Percentiles rank a stretch among this genome's conserved stretches.
phyloP scores from a whole-genome alignment of 306 rosid genomes.

The Phaseolus lunatus region DNA sequence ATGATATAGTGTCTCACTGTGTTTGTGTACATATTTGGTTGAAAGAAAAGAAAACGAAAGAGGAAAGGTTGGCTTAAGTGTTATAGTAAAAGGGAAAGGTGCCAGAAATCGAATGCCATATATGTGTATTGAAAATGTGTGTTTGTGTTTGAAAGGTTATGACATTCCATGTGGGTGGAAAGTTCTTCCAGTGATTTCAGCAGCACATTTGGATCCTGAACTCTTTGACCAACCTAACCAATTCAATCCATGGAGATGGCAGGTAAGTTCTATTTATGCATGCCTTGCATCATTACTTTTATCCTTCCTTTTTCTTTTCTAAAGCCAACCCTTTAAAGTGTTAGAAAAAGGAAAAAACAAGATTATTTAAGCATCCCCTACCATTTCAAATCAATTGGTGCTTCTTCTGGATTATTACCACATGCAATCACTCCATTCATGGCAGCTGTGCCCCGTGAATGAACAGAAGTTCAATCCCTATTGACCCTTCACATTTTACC shows the following conservation, averaged over 20 bases:
- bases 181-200: slow-evolving; percentile 97
- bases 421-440: slow-evolving; percentile 41
- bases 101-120: slow-evolving; percentile 3
- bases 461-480: not conserved
- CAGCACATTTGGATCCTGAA: slow-evolving; percentile 87
- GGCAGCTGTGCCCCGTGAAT: slow-evolving; percentile 10
- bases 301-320: slow-evolving; percentile 3
- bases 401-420: slow-evolving; percentile 45
- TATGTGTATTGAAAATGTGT: slow-evolving; percentile 28
- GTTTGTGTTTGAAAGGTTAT: slow-evolving; percentile 69
- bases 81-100: slow-evolving; percentile 37
- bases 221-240: slow-evolving; percentile 92
- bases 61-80: slow-evolving; percentile 21
- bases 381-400: too few relatives aligned
- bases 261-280: slow-evolving; percentile 64
- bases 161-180: slow-evolving; percentile 99
- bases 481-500: slow-evolving; percentile 35
- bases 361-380: slow-evolving; percentile 38
- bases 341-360: too few relatives aligned
- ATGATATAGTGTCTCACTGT: not conserved
- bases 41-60: slow-evolving; percentile 5
- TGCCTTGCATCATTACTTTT: slow-evolving; percentile 47
- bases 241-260: slow-evolving; percentile 99
- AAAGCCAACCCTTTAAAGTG: too few relatives aligned
- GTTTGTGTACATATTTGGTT: not conserved